phyloP scores from a whole-genome alignment of 345 rosid species.

The Brassica juncea region DNA sequence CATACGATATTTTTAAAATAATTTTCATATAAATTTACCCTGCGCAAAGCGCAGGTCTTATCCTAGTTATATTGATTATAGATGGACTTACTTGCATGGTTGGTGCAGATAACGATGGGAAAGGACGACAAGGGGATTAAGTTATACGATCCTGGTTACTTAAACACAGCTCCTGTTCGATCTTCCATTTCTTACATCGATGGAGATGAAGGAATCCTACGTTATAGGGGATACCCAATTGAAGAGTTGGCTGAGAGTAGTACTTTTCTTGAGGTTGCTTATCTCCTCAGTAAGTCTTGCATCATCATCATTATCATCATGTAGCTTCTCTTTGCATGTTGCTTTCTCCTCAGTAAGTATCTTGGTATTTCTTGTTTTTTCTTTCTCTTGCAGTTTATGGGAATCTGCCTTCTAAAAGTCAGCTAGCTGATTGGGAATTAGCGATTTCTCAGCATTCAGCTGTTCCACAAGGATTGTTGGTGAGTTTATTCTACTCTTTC shows the following conservation, averaged over 20 bases:
- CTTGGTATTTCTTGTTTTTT: not conserved
- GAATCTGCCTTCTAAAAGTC: slow-evolving; percentile 64
- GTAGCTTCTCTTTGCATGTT: not conserved
- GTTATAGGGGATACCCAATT: not conserved
- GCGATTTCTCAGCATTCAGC: slow-evolving; percentile 83
- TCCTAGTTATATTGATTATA: no score
- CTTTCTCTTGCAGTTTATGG: slow-evolving; percentile 70
- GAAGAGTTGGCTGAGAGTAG: not conserved
- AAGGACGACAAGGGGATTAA: not conserved
- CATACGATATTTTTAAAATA: no score
- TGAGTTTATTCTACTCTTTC: slow-evolving; percentile 28
- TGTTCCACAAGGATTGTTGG: slow-evolving; percentile 91
- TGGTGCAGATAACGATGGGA: not conserved
- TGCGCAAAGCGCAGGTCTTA: no score
- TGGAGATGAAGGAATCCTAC: not conserved
- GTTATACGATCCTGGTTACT: not conserved
- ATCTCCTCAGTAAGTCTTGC: not conserved
- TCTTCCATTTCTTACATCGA: not conserved
- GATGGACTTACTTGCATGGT: not conserved
- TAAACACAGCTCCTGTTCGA: not conserved
- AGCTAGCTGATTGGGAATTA: slow-evolving; percentile 87
- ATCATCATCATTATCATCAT: not conserved
- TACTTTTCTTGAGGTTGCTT: not conserved
- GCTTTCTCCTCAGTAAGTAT: not conserved
- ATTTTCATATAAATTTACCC: no score